These are phyloP conservation scores for Aspergillus haitiensis DNA, from an alignment of 495 filamentous ascomycete species.

Conservation along the genomic window DNA sequence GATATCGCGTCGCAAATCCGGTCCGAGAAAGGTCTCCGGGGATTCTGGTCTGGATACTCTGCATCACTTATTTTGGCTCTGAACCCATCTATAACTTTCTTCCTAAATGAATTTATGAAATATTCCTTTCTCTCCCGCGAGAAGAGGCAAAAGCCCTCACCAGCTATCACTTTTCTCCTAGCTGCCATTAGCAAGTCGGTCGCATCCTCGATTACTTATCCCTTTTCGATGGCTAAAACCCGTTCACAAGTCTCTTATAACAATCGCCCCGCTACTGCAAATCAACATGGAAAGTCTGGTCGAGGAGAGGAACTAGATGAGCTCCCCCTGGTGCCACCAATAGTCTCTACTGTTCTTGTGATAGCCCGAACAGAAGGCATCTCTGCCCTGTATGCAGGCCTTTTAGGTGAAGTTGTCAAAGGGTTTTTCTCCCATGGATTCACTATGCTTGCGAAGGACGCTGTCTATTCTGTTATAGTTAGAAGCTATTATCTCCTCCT, in stretches of 20 bases:
- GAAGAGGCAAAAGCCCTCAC: conserved; percentile 52
- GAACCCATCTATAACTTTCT: conserved; percentile 85
- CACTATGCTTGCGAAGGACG: conserved; percentile 87
- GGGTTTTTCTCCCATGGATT: conserved; percentile 85
- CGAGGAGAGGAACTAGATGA: conserved; percentile 24
- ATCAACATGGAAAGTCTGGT: conserved; percentile 5
- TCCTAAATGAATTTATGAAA: conserved; percentile 72
- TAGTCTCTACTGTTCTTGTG: conserved; percentile 60
- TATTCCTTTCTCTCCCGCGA: conserved; percentile 53
- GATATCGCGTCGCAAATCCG: conserved; percentile 65
- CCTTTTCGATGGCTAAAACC: conserved; percentile 79
- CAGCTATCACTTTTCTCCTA: conserved; percentile 64
- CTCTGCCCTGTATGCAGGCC: conserved; percentile 71
- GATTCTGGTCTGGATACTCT: conserved; percentile 91
- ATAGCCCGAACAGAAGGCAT: conserved; percentile 70
- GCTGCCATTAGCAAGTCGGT: conserved; percentile 80
- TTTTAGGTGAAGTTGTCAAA: conserved; percentile 74
- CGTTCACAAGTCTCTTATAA: conserved; percentile 59
- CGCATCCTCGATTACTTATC: conserved; percentile 80
- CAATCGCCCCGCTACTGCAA: not conserved
- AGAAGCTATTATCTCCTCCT: conserved; percentile 60
- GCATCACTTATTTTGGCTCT: conserved; percentile 77
- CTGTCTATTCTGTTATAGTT: conserved; percentile 72
- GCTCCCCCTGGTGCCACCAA: conserved; percentile 45
- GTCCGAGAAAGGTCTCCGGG: conserved; percentile 68